These are phyloP conservation scores for Sporothrix globosa DNA, from an alignment of 2,329 filamentous ascomycete species.

Conservation along the genomic window DNA sequence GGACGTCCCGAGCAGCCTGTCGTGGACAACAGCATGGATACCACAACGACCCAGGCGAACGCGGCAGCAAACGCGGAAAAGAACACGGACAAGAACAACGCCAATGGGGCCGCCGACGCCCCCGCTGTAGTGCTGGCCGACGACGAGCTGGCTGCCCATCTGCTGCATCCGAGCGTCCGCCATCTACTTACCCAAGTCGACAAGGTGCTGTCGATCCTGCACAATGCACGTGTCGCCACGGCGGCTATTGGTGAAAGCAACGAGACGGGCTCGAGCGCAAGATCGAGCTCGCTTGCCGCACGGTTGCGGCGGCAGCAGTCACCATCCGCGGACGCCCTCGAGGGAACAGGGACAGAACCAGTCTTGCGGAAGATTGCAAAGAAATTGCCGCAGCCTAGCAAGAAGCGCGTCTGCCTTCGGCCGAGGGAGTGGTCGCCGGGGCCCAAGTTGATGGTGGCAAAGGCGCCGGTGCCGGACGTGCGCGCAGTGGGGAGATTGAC, in stretches of 20 bases:
- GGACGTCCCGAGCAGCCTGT: neutral
- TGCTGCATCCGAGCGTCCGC: constrained; percentile 70
- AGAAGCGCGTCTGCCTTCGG: neutral
- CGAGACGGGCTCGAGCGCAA: neutral
- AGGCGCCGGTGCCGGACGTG: constrained; percentile 38
- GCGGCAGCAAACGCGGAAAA: too few species aligned
- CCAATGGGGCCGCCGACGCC: neutral
- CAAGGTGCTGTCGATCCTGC: constrained; percentile 68
- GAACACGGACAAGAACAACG: neutral
- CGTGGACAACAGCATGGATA: neutral
- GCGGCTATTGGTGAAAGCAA: neutral
- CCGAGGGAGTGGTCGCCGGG: constrained; percentile 1
- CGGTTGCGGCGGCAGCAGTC: neutral
- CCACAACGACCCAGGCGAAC: neutral
- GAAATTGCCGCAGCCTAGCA: constrained; percentile 22
- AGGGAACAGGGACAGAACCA: neutral
- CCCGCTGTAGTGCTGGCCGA: constrained; percentile 64
- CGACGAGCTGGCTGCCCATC: constrained; percentile 65
- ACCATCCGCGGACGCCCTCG: neutral
- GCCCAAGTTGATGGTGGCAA: constrained; percentile 31
- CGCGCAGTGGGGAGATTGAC: neutral
- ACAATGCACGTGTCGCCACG: constrained; percentile 62
- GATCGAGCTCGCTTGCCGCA: too few species aligned
- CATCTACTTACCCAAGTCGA: constrained; percentile 73
- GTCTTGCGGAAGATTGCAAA: neutral